phyloP scores from a whole-genome alignment of 148 eudicot species.

The Silene conica region DNA sequence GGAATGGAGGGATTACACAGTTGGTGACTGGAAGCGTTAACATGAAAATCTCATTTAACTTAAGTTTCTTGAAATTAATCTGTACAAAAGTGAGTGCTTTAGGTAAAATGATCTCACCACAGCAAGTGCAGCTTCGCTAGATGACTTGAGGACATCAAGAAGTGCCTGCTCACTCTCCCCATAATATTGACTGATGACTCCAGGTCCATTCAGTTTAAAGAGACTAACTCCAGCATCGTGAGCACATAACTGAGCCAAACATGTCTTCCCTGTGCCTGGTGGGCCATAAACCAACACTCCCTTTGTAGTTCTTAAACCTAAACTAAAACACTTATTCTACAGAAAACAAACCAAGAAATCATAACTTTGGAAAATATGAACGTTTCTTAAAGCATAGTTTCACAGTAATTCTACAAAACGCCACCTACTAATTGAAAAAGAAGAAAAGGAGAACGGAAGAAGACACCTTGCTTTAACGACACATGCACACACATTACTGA shows the following conservation, averaged over 20 bases:
- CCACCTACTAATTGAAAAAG: too few relatives aligned
- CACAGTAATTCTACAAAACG: too few relatives aligned
- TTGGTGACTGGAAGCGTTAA: background rate
- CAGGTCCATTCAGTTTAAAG: constrained; percentile 85
- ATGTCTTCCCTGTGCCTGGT: constrained; percentile 95
- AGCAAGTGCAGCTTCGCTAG: constrained; percentile 70
- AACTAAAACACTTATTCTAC: constrained; percentile 32
- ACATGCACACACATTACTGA: too few relatives aligned
- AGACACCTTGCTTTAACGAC: too few relatives aligned
- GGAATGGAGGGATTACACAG: background rate
- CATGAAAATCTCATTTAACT: background rate
- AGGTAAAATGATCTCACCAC: constrained; percentile 58
- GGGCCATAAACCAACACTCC: constrained; percentile 99
- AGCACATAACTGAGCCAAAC: constrained; percentile 71
- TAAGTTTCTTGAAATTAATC: background rate
- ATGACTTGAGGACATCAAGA: constrained; percentile 67
- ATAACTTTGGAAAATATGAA: too few relatives aligned
- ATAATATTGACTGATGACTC: constrained; percentile 64
- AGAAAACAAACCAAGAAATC: constrained; percentile 1
- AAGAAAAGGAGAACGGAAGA: too few relatives aligned
- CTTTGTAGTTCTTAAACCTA: constrained; percentile 78
- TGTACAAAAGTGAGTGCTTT: background rate
- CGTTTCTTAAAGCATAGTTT: too few relatives aligned
- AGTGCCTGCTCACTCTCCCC: constrained; percentile 93
- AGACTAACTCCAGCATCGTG: constrained; percentile 73